phyloP scores from a whole-genome alignment of 805 yeast genomes.

The Zygoascus tannicola region DNA sequence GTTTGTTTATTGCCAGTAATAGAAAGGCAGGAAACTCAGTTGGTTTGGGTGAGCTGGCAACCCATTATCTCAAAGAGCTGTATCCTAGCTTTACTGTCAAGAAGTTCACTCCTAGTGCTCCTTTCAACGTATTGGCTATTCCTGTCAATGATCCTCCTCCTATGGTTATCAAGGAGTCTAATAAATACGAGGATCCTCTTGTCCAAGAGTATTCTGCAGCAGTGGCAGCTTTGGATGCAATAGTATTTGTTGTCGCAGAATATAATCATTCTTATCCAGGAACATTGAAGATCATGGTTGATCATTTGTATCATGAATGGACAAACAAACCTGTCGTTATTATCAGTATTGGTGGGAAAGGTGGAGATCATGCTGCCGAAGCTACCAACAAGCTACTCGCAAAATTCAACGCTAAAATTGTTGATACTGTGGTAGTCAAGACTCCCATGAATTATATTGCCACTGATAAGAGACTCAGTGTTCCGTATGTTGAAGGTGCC shows the following conservation, averaged over 20 bases:
- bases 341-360: slow-evolving; percentile 31
- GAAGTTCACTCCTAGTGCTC: background rate
- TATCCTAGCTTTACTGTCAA: background rate
- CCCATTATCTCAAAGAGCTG: background rate
- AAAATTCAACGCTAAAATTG: background rate
- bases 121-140: background rate
- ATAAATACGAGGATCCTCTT: background rate
- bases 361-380: slow-evolving; percentile 6
- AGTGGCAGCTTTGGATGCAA: slow-evolving; percentile 16
- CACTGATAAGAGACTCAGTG: background rate
- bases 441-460: background rate
- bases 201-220: background rate
- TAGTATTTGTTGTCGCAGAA: slow-evolving; percentile 32
- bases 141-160: background rate
- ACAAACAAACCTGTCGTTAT: slow-evolving; percentile 27
- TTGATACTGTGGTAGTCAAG: background rate
- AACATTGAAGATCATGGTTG: slow-evolving; percentile 31
- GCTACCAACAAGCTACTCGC: background rate
- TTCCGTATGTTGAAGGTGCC: background rate
- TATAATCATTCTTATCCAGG: slow-evolving; percentile 34
- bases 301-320: slow-evolving; percentile 31
- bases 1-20: background rate
- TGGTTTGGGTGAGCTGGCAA: background rate
- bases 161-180: background rate
- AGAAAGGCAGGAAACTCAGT: background rate